Base-by-base conservation (phyloP, 352 stramenopile genomes). In the Phytophthora fragariae region DNA sequence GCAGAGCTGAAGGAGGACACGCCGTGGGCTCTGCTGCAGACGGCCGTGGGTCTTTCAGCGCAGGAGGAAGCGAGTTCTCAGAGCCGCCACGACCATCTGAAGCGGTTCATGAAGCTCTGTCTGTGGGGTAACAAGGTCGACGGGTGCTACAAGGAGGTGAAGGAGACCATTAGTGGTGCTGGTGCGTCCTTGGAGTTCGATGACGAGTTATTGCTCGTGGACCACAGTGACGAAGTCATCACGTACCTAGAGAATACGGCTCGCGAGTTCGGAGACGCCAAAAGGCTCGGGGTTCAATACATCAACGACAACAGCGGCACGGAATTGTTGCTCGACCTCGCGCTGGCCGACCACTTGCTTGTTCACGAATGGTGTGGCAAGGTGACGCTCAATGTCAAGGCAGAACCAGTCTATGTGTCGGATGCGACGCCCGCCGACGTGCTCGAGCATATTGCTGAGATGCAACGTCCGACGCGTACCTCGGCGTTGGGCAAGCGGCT, bases 221-320 rank as follows among this genome's bases (percentile, higher is more conserved):
- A 94, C 50, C 61, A 94, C 58, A 84, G 72, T 35, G 75, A 80
- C 54, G 71, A 86, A 21, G 82, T 93, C 9, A 78, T 89, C 21
- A 17, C 57, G 9, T 84, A 81, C 39, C 63, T 92, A 15, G 68
- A 86, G 37, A 17, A 62, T 21, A 71, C 70, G 14, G 62, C 62
- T 5, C 54, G 47, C 10, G 63, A 73, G 14, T 37, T 21, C 57
- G 68, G 60, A 14, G 70, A 73, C 33, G 58, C 29, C 68, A 70
- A 62, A 33, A 64, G 8, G 1, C 27, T 80, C 10, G 14, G n/a
- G 3, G 33, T 92, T 4, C 80, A 93, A 57, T 93, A 77, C 54
- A 91, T 94, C 67, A 94, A 93, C 62, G 88, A 94, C 73, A 94
- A 94, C 74, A 90, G 84, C 65, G 88, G 85, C 54, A 92, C 84